A percentile compares a stretch with the other conserved stretches of the same genome.
Evolutionary conservation across 2,329 filamentous ascomycete genomes (phyloP).

Genomic region (Colletotrichum orchidophilum): DNA sequence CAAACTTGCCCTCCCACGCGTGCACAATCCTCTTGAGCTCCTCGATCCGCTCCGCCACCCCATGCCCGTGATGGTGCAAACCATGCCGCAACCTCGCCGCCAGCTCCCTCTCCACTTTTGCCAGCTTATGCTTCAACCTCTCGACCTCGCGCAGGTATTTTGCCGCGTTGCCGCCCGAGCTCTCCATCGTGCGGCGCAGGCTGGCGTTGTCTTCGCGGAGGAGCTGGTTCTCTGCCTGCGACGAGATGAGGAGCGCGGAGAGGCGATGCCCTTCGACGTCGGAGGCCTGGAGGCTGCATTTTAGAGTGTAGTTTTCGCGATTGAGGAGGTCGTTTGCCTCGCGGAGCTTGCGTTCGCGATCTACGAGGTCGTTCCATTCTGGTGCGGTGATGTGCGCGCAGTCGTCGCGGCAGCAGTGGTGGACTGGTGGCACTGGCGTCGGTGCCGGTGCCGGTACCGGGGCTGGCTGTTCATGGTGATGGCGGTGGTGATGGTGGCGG

Average conservation of each 20-base stretch:
- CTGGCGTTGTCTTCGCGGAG: slow-evolving; percentile 51
- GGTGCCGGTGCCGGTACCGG: slow-evolving; percentile 40
- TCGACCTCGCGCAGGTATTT: slow-evolving; percentile 45
- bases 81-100: slow-evolving; percentile 45
- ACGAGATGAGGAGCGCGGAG: slow-evolving; percentile 45
- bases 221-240: slow-evolving; percentile 47
- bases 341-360: slow-evolving; percentile 47
- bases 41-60: slow-evolving; percentile 40
- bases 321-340: slow-evolving; percentile 46
- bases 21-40: slow-evolving; percentile 45
- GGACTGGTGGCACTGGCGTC: slow-evolving; percentile 38
- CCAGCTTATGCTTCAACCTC: slow-evolving; percentile 44
- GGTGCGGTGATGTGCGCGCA: slow-evolving; percentile 47
- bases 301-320: slow-evolving; percentile 44
- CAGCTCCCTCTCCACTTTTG: slow-evolving; percentile 49
- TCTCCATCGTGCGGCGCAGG: slow-evolving; percentile 49
- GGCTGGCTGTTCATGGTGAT: slow-evolving; percentile 31
- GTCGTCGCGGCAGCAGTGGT: slow-evolving; percentile 40
- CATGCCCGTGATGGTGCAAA: slow-evolving; percentile 43
- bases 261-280: slow-evolving; percentile 48
- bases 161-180: slow-evolving; percentile 41
- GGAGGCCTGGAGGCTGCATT: slow-evolving; percentile 45
- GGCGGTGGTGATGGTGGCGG: slow-evolving; percentile 41
- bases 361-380: slow-evolving; percentile 48
- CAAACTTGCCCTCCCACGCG: slow-evolving; percentile 44